Evolutionary conservation across 768 basidiomycete species (phyloP), one percentile per base, ranked within the genome.

Genomic region (Tricholoma furcatifolium): DNA sequence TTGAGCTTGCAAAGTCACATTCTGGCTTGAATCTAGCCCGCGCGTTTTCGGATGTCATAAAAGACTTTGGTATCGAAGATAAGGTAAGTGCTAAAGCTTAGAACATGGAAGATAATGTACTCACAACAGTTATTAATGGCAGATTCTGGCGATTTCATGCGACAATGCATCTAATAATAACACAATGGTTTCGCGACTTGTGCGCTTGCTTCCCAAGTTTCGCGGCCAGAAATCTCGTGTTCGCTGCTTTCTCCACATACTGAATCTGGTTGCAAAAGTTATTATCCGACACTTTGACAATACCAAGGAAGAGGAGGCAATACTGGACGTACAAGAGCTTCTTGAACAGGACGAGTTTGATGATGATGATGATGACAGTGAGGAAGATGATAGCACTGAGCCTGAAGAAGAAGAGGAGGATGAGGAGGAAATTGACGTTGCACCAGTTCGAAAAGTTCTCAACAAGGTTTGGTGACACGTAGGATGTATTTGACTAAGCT

Each of bases 1-100:
- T 71, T 39, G 70, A 75, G 55, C 67, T 74, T n/a, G 42, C 49
- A 2, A 48, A 59, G 57, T 69, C 66, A 0, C 72, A 74, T 47
- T 55, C 55, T 2, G 66, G 71, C 9, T 20, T 55, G 7, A 67
- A 67, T 11, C 60, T 74, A n/a, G 70, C 70, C 1, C 21, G 17
- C 0, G 68, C 56, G 11, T 70, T 72, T 50, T 56, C 52, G 1
- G 42, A 58, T 9, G 57, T 72, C 2, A 60, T 72, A 4, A 35
- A 67, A 1, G 65, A 69, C 12, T 74, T 65, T 43, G 66, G 65
- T 0, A 64, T 74, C 36, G 49, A 42, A 21, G 50, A 64, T 12
- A 70, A 71, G 66, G 71, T 69, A 6, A 55, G 61, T 24, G 20
- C 32, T 8, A 35, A 35, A 35, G 34, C 15, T 9, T 15, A 15